These are phyloP conservation scores for Penicillium crustosum DNA, from an alignment of 2,329 filamentous ascomycete genomes.

Conservation along the genomic window DNA sequence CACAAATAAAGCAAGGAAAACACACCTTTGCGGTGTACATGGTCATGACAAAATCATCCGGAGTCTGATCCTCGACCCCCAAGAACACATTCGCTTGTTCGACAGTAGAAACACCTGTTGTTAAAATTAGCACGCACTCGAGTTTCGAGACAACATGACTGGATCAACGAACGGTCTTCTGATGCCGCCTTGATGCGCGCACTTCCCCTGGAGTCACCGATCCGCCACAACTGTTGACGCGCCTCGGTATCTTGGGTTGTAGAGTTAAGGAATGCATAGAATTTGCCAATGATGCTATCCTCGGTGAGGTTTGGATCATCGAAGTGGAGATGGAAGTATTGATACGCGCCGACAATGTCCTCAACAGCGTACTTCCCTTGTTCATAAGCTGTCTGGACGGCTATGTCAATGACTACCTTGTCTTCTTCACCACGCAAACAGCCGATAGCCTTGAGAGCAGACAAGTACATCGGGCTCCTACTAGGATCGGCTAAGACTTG, in stretches of 20 bases:
- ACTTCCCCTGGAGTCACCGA: constrained; percentile 60
- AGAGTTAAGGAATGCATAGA: constrained; percentile 59
- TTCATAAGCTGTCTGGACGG: constrained; percentile 59
- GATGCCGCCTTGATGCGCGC: constrained; percentile 59
- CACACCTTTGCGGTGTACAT: constrained; percentile 58
- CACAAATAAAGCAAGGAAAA: neutral
- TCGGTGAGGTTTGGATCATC: constrained; percentile 52
- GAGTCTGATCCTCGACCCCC: constrained; percentile 50
- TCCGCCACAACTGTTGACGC: constrained; percentile 57
- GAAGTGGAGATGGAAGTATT: constrained; percentile 56
- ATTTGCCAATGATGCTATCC: constrained; percentile 62
- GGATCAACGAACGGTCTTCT: constrained; percentile 49
- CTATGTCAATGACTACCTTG: constrained; percentile 58
- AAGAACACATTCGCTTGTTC: constrained; percentile 65
- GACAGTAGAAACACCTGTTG: constrained; percentile 56
- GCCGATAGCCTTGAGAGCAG: constrained; percentile 63
- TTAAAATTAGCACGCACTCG: constrained; percentile 4
- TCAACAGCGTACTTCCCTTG: constrained; percentile 57
- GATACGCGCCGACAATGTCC: constrained; percentile 60
- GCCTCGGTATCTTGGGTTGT: constrained; percentile 57
- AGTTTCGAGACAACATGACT: neutral
- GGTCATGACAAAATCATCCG: constrained; percentile 59
- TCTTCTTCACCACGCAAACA: constrained; percentile 48
- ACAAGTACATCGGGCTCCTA: constrained; percentile 61
- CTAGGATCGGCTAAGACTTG: constrained; percentile 58